phyloP scores from a whole-genome alignment of 805 yeast species.

The Ogataea methylovora region DNA sequence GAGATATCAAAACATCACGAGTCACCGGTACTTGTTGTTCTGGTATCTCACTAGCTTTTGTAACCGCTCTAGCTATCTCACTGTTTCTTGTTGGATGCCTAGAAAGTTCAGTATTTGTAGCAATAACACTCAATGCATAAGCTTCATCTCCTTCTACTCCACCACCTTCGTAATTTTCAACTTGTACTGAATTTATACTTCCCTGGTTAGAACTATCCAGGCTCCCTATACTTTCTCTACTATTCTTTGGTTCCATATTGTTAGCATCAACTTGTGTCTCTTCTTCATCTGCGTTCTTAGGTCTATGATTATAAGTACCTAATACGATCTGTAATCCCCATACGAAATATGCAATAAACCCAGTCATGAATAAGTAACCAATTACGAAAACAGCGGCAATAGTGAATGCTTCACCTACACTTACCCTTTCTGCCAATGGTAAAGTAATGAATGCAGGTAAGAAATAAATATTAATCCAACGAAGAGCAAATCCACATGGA shows the following conservation, averaged over 20 bases:
- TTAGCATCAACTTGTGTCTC: too few species aligned
- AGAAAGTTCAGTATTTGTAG: conserved; percentile 14
- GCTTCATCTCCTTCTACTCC: conserved; percentile 23
- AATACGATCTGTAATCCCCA: conserved; percentile 31
- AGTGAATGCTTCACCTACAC: conserved; percentile 60
- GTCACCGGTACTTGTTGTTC: not conserved
- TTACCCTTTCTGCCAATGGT: conserved; percentile 59
- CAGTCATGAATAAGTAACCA: conserved; percentile 51
- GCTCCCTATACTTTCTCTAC: too few species aligned
- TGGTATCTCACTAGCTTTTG: not conserved
- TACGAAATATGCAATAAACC: conserved; percentile 41
- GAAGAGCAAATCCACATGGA: conserved; percentile 59
- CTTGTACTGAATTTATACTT: too few species aligned
- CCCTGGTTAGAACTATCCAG: too few species aligned
- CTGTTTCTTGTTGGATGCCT: conserved; percentile 4
- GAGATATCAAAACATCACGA: conserved; percentile 1
- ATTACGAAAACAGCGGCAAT: conserved; percentile 68
- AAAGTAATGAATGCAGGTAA: conserved; percentile 70
- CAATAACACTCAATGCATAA: conserved; percentile 12
- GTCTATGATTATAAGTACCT: conserved; percentile 14
- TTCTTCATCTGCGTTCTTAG: too few species aligned
- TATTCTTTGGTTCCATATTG: too few species aligned
- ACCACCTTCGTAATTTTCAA: conserved; percentile 1
- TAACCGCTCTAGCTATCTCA: not conserved
- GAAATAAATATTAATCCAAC: conserved; percentile 76